phyloP scores from a whole-genome alignment of 129 eudicot genomes.

The Silybum marianum region DNA sequence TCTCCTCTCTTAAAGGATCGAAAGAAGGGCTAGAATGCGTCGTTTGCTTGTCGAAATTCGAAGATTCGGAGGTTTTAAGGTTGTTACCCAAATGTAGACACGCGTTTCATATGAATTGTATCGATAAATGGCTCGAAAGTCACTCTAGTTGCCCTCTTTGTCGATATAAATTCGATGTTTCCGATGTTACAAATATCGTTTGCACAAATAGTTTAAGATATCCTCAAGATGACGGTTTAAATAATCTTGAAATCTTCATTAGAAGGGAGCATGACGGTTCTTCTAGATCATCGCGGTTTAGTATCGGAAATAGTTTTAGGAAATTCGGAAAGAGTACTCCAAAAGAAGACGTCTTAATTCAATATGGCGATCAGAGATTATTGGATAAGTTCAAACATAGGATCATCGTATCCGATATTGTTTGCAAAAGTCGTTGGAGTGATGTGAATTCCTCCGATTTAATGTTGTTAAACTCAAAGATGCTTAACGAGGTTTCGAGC shows the following conservation, averaged over 20 bases:
- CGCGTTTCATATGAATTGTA: conserved; percentile 62
- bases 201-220: conserved; percentile 49
- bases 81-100: conserved; percentile 66
- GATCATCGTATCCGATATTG: conserved; percentile 54
- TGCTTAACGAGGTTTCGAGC: conserved; percentile 49
- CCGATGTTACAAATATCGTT: conserved; percentile 31
- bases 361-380: conserved; percentile 32
- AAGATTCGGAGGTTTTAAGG: conserved; percentile 54
- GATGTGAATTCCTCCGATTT: conserved; percentile 58
- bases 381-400: conserved; percentile 56
- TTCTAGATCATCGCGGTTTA: conserved; percentile 53
- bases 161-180: conserved; percentile 40
- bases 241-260: conserved; percentile 49
- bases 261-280: conserved; percentile 49
- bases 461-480: conserved; percentile 54
- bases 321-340: conserved; percentile 33
- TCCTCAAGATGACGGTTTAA: conserved; percentile 37
- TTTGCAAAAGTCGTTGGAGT: conserved; percentile 62
- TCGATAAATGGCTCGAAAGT: conserved; percentile 61
- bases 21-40: conserved; percentile 67
- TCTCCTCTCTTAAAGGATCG: conserved; percentile 59
- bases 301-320: conserved; percentile 34
- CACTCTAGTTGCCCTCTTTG: conserved; percentile 70
- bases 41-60: conserved; percentile 58
- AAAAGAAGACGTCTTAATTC: conserved; percentile 45